Evolutionary conservation across 306 rosid genomes (phyloP).

Genomic region (Ormosia emarginata): DNA sequence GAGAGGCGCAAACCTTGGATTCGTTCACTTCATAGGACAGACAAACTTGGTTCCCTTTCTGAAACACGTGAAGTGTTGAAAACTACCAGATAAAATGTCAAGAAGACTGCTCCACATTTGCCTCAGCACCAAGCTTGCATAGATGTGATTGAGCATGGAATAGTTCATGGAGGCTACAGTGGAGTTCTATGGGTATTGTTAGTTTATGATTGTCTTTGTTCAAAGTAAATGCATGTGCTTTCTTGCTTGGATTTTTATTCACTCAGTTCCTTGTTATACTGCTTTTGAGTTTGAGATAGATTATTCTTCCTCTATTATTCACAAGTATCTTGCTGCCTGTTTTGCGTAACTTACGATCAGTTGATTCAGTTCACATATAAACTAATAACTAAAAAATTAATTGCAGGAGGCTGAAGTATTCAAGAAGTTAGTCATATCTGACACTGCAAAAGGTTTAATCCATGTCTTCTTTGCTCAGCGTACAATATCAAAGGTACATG

Average conservation of each 20-base stretch:
- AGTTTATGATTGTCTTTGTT: not conserved
- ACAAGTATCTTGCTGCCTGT: not conserved
- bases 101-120: constrained; percentile 73
- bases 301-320: constrained; percentile 10
- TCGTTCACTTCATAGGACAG: constrained; percentile 89
- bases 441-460: constrained; percentile 82
- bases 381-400: constrained; percentile 21
- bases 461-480: constrained; percentile 90
- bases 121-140: constrained; percentile 93
- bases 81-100: constrained; percentile 65
- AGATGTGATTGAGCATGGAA: constrained; percentile 84
- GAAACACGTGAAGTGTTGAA: constrained; percentile 66
- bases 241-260: not conserved
- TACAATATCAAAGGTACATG: constrained; percentile 72
- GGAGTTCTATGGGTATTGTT: constrained; percentile 76
- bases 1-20: constrained; percentile 76
- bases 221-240: not conserved
- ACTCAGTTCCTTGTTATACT: not conserved
- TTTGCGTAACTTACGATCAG: constrained; percentile 14
- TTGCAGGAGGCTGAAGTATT: constrained; percentile 84
- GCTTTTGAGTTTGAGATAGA: not conserved
- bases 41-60: constrained; percentile 67
- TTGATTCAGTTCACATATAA: not conserved
- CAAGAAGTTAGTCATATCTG: constrained; percentile 60
- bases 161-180: constrained; percentile 92